Evolutionary conservation across 2,329 filamentous ascomycete species (phyloP).

Genomic region (Fusarium fujikuroi): DNA sequence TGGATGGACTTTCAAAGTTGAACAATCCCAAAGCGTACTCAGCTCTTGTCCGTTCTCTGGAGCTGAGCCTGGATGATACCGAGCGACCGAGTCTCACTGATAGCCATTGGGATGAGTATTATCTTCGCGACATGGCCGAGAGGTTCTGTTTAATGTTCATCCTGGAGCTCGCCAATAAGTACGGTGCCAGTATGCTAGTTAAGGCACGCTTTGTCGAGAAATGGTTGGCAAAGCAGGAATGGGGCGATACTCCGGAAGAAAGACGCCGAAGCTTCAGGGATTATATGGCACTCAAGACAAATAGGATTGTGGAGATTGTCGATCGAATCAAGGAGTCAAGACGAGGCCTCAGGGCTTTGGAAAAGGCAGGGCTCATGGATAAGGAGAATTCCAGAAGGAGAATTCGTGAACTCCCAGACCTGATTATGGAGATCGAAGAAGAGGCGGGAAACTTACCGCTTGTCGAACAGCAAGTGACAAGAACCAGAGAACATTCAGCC

Average conservation of each 20-base stretch:
- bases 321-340: conserved; percentile 59
- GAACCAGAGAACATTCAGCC: conserved; percentile 62
- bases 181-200: conserved; percentile 66
- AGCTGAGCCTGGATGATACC: conserved; percentile 63
- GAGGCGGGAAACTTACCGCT: conserved; percentile 39
- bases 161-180: conserved; percentile 67
- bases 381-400: conserved; percentile 47
- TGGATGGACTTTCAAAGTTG: conserved; percentile 57
- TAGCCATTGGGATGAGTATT: conserved; percentile 70
- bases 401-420: conserved; percentile 47
- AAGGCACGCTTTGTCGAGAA: conserved; percentile 74
- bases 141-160: conserved; percentile 69
- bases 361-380: conserved; percentile 59
- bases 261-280: conserved; percentile 63
- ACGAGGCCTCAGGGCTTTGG: conserved; percentile 63
- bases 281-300: conserved; percentile 62
- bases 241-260: conserved; percentile 67
- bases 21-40: conserved; percentile 63
- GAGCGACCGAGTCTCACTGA: conserved; percentile 64
- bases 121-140: conserved; percentile 70
- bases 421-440: conserved; percentile 50
- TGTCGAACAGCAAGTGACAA: conserved; percentile 44
- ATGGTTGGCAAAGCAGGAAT: conserved; percentile 80
- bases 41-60: conserved; percentile 69
- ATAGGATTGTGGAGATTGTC: conserved; percentile 64